Evolutionary conservation across 2,329 filamentous ascomycete genomes (phyloP), one percentile per base, ranked within the genome.

Genomic region (Verticillium tricorpus): DNA sequence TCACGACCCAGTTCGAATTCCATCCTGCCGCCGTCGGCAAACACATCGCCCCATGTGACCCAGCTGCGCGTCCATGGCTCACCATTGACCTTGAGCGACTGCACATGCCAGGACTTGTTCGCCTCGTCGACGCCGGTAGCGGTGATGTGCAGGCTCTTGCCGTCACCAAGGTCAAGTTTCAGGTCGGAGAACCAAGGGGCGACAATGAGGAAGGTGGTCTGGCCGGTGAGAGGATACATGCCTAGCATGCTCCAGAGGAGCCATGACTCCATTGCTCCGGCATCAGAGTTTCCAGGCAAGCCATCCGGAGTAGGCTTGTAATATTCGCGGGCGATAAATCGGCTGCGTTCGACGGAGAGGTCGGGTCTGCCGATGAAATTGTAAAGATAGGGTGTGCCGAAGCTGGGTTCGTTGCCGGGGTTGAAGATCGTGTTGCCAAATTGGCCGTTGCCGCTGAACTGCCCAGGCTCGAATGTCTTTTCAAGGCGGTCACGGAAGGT

Each of bases 181-280:
- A 90, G 75, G 45, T 85, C 79, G 1, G 73, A 72, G 69, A 89
- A 87, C 85, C 85, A 89, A 0, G 87, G 87, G 7, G 84, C 85
- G 3, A 83, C 83, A 59, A 90, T 78, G 17, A 90, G 76, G 70
- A 90, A 90, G 1, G 85, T 88, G 0, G 86, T 86, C 76, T 90
- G 88, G 0, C 86, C 87, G 0, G 87, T 89, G 64, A 91, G 76
- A 1, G 88, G 88, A 66, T 89, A 90, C 32, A 90, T 74, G 2
- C 88, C 88, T 40, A 90, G 80, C 81, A 89, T 89, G 65, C 84
- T 85, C 85, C 88, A 91, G 9, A 89, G 73, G 2, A 89, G 72
- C 84, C 87, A 90, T 8, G 83, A 86, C 70, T 91, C 87, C 88
- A 91, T 90, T 15, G 89, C 86, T 7, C 89, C 89, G 1, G 87